Evolutionary conservation across 2,329 filamentous ascomycete genomes (phyloP), one percentile per base, ranked within the genome.

Genomic region (Penicillium crustosum): DNA sequence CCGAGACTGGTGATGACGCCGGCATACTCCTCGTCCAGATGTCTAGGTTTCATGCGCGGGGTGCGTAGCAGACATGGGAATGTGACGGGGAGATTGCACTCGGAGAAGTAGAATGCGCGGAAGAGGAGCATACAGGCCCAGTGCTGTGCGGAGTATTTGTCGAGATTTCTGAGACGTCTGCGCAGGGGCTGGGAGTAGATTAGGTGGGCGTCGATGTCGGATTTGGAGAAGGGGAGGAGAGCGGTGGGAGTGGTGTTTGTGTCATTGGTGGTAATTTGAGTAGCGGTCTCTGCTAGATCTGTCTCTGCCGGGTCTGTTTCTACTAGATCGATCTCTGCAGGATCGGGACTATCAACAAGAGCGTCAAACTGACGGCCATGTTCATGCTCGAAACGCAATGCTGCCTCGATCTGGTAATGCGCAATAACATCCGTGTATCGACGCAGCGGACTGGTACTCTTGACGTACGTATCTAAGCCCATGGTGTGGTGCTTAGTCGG

Each of bases 351-450:
- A 47, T 70, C 68, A 4, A 65, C 56, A 6, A 65, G 63, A 29
- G 68, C 68, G 48, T 78, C 64, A 25, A 83, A 73, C n/a, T 67
- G 75, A 21, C 71, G 69, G 15, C 79, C 78, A 5, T 77, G 75
- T 31, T 72, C 66, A 12, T 80, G 77, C 70, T 87, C 85, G 60
- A 82, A 78, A 12, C 82, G 81, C 41, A 88, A 64, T 2, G 83
- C 84, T 7, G 84, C 82, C 74, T 87, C 84, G 47, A 87, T 85
- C 63, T 88, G 85, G 79, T 86, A 88, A 67, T 87, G 85, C 12
- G 79, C 75, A 45, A 88, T 77, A 68, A 88, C 78, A 69, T 88
- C 86, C 47, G 76, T 78, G 69, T 83, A 87, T 38, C 85, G 79
- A 50, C 86, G 81, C 23, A 88, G 75, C 1, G 86, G 86, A 65